Base-by-base conservation (phyloP, 2,329 filamentous ascomycete species). In the Calonectria henricotiae region DNA sequence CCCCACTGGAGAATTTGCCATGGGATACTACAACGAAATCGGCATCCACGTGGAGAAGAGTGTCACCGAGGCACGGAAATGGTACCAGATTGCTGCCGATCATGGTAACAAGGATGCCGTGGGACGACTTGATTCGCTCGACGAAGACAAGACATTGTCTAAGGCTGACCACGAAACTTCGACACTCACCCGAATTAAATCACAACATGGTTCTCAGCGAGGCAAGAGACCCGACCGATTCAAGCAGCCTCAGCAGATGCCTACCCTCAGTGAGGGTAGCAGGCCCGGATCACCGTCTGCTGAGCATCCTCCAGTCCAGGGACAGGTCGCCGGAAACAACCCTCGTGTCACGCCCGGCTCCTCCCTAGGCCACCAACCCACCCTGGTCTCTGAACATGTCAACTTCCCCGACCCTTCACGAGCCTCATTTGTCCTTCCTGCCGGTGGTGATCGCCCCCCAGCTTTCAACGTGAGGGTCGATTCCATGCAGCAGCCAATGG, bases 11-110 rank as follows among this genome's bases (percentile, higher is more conserved):
- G 95, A 98, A 81, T 99, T 99, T 79, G 96, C 96, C 30, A 90
- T 99, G 86, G 96, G 96, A 12, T 99, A 99, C 83, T 99, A 98
- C 84, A 91, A 96, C 80, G 96, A 99, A 81, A 97, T 99, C 76
- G 96, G 96, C 75, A 97, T 99, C 80, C 92, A 95, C 79, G 93
- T 97, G 27, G 89, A 90, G n/a, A 93, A 94, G 74, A 94, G 96
- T 79, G 84, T 98, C 47, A 89, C 90, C 61, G 93, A 96, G 80
- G 96, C 96, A 1, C 88, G 93, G 72, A 90, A 88, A 73, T 99
- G 96, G 96, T 99, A 99, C 80, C 90, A 93, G 74, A 91, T 94
- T 78, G 96, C 96, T 8, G 93, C 95, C 35, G 92, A 94, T 37
- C 94, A 96, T 78, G 96, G 96, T 41, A 99, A 98, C 82, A 93